phyloP scores from a whole-genome alignment of 371 early-diverging fungal species.

The Entomophthora muscae region DNA sequence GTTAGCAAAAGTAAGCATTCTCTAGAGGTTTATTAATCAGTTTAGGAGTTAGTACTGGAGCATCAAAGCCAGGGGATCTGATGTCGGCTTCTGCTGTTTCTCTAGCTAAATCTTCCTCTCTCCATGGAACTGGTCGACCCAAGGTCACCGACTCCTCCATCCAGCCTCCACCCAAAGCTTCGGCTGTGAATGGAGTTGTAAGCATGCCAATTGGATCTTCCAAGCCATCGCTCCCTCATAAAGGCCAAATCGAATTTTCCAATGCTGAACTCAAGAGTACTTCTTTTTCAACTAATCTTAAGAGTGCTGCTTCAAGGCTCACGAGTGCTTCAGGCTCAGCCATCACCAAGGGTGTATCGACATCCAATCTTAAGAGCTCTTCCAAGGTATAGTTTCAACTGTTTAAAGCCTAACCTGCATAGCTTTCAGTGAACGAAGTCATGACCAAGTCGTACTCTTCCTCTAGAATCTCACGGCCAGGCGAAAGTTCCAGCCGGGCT shows the following conservation, averaged over 20 bases:
- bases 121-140: neutral
- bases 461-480: too few relatives aligned
- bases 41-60: neutral
- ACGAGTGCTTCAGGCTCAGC: neutral
- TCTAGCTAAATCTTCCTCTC: neutral
- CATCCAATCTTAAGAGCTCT: neutral
- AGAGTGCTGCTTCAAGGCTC: neutral
- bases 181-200: neutral
- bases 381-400: neutral
- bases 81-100: neutral
- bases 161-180: neutral
- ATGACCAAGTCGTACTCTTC: neutral
- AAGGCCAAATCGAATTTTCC: neutral
- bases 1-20: neutral
- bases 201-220: neutral
- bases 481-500: neutral
- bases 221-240: neutral
- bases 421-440: too few relatives aligned
- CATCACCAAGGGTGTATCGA: neutral
- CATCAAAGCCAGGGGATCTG: neutral
- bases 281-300: neutral
- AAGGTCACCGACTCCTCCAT: neutral
- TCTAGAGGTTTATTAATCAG: neutral
- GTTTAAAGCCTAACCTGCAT: too few relatives aligned
- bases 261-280: neutral